A percentile compares a stretch with the other conserved stretches of the same genome.
These are phyloP conservation scores for Nothopassalora personata DNA, from an alignment of 2,329 filamentous ascomycete genomes.

Conservation along the genomic window DNA sequence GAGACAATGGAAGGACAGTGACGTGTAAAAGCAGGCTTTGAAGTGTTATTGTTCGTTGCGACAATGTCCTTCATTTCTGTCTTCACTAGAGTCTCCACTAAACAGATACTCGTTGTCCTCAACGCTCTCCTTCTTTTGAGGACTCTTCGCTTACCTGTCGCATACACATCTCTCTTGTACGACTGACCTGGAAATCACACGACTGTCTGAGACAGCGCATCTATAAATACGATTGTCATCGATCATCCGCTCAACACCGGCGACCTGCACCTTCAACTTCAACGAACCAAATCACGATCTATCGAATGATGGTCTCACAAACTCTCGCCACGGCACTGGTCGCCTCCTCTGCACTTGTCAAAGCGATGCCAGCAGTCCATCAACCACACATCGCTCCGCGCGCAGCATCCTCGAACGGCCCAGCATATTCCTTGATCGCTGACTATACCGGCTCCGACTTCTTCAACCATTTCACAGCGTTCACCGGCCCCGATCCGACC, in stretches of 20 bases:
- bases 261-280: background rate
- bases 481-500: conserved; percentile 41
- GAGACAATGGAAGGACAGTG: background rate
- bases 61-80: background rate
- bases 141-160: background rate
- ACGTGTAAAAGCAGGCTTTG: background rate
- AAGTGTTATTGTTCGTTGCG: background rate
- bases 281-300: background rate
- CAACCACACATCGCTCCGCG: conserved; percentile 8
- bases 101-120: background rate
- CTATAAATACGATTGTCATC: background rate
- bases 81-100: background rate
- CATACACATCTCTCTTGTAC: background rate
- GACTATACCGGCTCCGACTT: conserved; percentile 35
- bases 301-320: conserved; percentile 2
- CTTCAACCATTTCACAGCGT: conserved; percentile 43
- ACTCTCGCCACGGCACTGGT: conserved; percentile 12
- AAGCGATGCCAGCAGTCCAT: conserved; percentile 3
- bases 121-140: background rate
- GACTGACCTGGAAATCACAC: background rate
- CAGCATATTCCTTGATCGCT: conserved; percentile 27
- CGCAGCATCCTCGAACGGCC: background rate
- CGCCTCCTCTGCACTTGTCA: conserved; percentile 8
- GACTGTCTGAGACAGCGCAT: background rate
- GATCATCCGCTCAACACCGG: background rate